Base-by-base conservation (phyloP, 345 rosid genomes). In the Erysimum cheiranthoides region DNA sequence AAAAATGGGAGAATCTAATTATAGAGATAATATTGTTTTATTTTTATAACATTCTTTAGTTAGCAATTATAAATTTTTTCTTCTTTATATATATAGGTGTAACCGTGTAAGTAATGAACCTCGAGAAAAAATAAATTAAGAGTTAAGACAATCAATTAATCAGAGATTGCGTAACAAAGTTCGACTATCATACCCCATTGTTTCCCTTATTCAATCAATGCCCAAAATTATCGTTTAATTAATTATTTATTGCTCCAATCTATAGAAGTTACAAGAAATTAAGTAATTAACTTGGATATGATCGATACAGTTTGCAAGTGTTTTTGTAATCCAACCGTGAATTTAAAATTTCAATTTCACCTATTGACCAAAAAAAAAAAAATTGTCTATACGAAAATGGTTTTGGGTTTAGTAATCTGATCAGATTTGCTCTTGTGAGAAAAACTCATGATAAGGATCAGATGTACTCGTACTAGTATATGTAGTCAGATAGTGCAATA, bases 11-110 rank as follows among this genome's bases (percentile, higher is more conserved):
- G 67, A 78, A 66, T 65, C 53, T 78, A 65, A 43, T 17, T 12
- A 35, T 36, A 11, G 50, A 76, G 70, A 76, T 76, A 70, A 70
- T 61, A 52, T 76, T 68, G 52, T 68, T 60, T 68, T 5, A 9
- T 52, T 68, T 40, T 4, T 76, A 25, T 18, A 60, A 40, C 62
- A 69, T 69, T 68, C 73, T 68, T 61, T 69, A 61, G 9, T 60
- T 28, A 28, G 3, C n/a, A 47, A 31, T 46, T 17, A 65, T 47
- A 32, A 3, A 51, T 43, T 3, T 49, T 28, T 14, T 14, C 1
- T 12, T 21, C 16, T 10, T 47, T 50, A 7, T n/a, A 10, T 30
- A 16, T 69, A 32, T 52, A 53, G 64, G 51, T 76, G 63, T 67
- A 50, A 18, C 43, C 43, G 36, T 67, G 28, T 68, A 53, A 69